phyloP scores from a whole-genome alignment of 2,329 filamentous ascomycete species.

The Metarhizium robertsii region DNA sequence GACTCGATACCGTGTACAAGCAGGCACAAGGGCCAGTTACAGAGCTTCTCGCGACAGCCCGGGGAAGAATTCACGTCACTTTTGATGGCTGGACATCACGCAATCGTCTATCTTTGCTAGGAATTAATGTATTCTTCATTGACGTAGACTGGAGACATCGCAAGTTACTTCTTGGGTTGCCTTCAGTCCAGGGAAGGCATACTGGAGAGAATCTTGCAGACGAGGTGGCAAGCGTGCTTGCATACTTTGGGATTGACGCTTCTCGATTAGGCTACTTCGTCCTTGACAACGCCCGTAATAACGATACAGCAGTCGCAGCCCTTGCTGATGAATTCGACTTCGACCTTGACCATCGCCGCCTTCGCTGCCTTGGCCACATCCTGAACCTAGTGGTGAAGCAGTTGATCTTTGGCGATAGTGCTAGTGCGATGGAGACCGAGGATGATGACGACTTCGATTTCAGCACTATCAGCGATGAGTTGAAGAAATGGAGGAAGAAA shows the following conservation, averaged over 20 bases:
- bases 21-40: neutral
- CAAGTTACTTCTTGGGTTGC: neutral
- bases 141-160: neutral
- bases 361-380: conserved; percentile 1
- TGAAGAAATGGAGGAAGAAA: neutral
- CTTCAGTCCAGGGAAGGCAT: neutral
- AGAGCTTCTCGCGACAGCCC: neutral
- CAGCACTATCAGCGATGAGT: neutral
- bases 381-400: neutral
- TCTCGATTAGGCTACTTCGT: neutral
- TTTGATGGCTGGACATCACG: conserved; percentile 1
- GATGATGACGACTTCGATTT: neutral
- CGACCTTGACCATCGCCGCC: neutral
- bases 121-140: neutral
- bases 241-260: neutral
- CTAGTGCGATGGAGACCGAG: neutral
- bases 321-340: conserved; percentile 1
- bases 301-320: neutral
- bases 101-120: neutral
- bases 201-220: neutral
- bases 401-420: neutral
- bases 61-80: neutral
- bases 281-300: neutral
- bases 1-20: neutral
- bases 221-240: neutral